Conservation (phyloP, 441 rosid species). For the Rhodomyrtus psidioides region DNA sequence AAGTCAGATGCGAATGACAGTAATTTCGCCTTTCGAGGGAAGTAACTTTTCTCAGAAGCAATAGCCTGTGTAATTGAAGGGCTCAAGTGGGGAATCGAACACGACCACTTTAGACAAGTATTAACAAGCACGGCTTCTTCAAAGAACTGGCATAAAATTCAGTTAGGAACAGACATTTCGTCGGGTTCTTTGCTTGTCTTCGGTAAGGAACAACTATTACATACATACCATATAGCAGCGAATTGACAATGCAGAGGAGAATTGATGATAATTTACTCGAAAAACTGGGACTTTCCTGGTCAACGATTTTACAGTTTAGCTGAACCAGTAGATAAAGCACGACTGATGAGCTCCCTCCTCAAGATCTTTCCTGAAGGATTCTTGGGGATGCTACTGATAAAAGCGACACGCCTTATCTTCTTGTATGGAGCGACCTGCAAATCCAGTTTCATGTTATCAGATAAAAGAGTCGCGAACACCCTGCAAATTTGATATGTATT, state of each 20-base stretch:
- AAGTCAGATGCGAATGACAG: neutral
- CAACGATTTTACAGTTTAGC: neutral
- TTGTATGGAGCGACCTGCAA: constrained; percentile 34
- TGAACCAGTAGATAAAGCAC: neutral
- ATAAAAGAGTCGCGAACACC: neutral
- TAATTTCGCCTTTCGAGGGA: neutral
- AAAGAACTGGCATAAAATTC: neutral
- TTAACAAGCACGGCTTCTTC: neutral
- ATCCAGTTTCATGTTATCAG: neutral
- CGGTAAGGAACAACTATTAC: neutral
- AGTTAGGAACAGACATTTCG: neutral
- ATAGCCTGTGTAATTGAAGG: neutral
- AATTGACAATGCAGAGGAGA: neutral
- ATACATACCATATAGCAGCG: neutral
- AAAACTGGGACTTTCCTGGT: neutral
- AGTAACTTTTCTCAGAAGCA: neutral
- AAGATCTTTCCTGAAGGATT: constrained; percentile 26
- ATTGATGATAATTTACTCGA: neutral
- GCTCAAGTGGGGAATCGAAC: neutral
- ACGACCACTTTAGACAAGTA: neutral
- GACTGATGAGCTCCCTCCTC: constrained; percentile 16
- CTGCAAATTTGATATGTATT: neutral
- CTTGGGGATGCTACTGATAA: constrained; percentile 22
- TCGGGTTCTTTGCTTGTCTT: neutral
- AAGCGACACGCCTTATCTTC: constrained; percentile 26